Evolutionary conservation across 2,329 filamentous ascomycete genomes (phyloP).

Genomic region (Myriosclerotinia curreyana): DNA sequence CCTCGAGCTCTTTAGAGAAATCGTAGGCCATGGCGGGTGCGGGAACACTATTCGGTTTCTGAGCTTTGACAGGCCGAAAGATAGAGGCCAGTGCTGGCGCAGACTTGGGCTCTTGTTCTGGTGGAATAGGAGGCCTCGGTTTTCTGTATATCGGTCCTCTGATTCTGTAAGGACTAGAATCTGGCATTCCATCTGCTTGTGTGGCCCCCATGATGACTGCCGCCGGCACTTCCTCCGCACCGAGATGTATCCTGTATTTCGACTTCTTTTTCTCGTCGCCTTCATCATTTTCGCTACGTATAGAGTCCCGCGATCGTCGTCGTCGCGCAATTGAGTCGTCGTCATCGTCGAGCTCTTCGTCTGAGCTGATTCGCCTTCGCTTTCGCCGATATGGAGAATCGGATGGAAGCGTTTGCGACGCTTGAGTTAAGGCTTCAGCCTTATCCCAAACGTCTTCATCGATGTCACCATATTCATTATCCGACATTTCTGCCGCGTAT

Average conservation of each 20-base stretch:
- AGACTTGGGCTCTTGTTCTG: slow-evolving; percentile 21
- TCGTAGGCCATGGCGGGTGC: slow-evolving; percentile 35
- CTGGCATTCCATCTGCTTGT: slow-evolving; percentile 36
- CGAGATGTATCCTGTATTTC: slow-evolving; percentile 37
- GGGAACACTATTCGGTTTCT: slow-evolving; percentile 22
- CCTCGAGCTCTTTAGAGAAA: slow-evolving; percentile 47
- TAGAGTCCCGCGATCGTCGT: slow-evolving; percentile 25
- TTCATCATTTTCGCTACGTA: slow-evolving; percentile 28
- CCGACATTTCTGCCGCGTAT: slow-evolving; percentile 16
- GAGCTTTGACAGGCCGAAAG: slow-evolving; percentile 19
- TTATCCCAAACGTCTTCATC: slow-evolving; percentile 19
- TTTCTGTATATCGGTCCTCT: slow-evolving; percentile 51
- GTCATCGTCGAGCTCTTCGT: slow-evolving; percentile 2
- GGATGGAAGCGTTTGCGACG: slow-evolving; percentile 20
- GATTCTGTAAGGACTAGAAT: slow-evolving; percentile 50
- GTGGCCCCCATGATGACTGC: slow-evolving; percentile 36
- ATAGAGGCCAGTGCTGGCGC: neutral
- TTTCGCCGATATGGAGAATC: slow-evolving; percentile 14
- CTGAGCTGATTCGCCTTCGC: slow-evolving; percentile 20
- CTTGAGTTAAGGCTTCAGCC: slow-evolving; percentile 22
- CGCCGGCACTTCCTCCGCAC: slow-evolving; percentile 31
- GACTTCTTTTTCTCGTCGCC: slow-evolving; percentile 33
- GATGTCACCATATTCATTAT: slow-evolving; percentile 23
- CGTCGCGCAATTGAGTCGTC: neutral
- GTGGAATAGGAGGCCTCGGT: slow-evolving; percentile 37